Evolutionary conservation across 202 grass and related monocot species (phyloP).

Genomic region (Setaria viridis): DNA sequence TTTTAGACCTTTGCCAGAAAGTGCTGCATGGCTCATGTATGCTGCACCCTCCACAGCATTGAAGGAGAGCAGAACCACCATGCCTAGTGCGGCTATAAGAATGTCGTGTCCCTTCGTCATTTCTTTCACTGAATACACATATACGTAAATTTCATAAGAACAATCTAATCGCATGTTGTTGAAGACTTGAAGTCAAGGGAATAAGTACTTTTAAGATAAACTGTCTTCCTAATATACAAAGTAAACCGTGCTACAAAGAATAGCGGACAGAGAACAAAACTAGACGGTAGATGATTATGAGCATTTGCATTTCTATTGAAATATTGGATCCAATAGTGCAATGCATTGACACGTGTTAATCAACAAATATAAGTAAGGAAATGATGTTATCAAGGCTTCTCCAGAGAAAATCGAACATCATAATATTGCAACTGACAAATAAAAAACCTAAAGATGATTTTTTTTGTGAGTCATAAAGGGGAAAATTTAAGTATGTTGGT

Average conservation of each 20-base stretch:
- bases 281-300: not conserved
- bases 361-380: not conserved
- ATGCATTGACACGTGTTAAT: not conserved
- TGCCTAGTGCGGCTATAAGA: slow-evolving; percentile 10
- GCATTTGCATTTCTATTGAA: not conserved
- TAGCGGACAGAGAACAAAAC: not conserved
- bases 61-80: slow-evolving; percentile 33
- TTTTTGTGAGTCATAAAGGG: too few species aligned
- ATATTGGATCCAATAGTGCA: not conserved
- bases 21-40: not conserved
- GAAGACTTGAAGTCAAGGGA: not conserved
- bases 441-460: too few species aligned
- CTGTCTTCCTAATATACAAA: not conserved
- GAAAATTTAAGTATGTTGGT: not conserved
- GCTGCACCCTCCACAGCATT: slow-evolving; percentile 1
- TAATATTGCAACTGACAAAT: too few species aligned
- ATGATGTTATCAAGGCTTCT: not conserved
- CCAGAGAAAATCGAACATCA: not conserved
- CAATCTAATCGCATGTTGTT: too few species aligned
- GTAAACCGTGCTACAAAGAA: not conserved
- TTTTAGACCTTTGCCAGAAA: slow-evolving; percentile 46
- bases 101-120: not conserved
- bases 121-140: not conserved
- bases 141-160: not conserved
- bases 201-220: not conserved